These are phyloP conservation scores for Cercospora nicotianae DNA, from an alignment of 2,329 filamentous ascomycete genomes.

Conservation along the genomic window DNA sequence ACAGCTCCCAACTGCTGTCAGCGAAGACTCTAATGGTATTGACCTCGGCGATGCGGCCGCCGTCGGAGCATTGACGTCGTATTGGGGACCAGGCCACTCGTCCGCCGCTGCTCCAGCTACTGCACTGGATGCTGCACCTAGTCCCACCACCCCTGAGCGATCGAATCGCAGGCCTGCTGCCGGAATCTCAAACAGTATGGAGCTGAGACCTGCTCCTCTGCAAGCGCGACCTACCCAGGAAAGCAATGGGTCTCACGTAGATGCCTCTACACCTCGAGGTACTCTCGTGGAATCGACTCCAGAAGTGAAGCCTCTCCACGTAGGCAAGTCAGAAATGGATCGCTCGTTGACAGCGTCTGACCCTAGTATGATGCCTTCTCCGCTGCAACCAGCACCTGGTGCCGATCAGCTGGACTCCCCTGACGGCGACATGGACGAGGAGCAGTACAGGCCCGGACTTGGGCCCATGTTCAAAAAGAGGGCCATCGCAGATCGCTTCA, in stretches of 20 bases:
- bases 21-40: conserved; percentile 29
- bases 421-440: conserved; percentile 32
- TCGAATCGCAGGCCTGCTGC: conserved; percentile 26
- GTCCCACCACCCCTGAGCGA: conserved; percentile 30
- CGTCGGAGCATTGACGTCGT: conserved; percentile 31
- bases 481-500: conserved; percentile 68
- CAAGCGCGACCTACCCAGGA: conserved; percentile 23
- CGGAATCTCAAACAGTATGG: conserved; percentile 26
- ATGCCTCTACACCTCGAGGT: background rate
- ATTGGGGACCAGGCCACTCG: conserved; percentile 29
- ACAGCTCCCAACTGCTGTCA: conserved; percentile 18
- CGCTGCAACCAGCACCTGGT: conserved; percentile 11
- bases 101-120: conserved; percentile 7
- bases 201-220: conserved; percentile 37
- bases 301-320: conserved; percentile 24
- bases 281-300: conserved; percentile 10
- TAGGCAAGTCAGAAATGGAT: conserved; percentile 25
- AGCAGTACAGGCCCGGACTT: conserved; percentile 68
- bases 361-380: conserved; percentile 12
- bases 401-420: conserved; percentile 25
- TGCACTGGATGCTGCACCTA: conserved; percentile 12
- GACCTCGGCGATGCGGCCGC: conserved; percentile 30
- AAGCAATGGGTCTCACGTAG: background rate
- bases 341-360: conserved; percentile 16
- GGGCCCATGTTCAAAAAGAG: conserved; percentile 90